Base-by-base conservation (phyloP, 1,284 basidiomycete species). In the Apiotrichum gamsii region DNA sequence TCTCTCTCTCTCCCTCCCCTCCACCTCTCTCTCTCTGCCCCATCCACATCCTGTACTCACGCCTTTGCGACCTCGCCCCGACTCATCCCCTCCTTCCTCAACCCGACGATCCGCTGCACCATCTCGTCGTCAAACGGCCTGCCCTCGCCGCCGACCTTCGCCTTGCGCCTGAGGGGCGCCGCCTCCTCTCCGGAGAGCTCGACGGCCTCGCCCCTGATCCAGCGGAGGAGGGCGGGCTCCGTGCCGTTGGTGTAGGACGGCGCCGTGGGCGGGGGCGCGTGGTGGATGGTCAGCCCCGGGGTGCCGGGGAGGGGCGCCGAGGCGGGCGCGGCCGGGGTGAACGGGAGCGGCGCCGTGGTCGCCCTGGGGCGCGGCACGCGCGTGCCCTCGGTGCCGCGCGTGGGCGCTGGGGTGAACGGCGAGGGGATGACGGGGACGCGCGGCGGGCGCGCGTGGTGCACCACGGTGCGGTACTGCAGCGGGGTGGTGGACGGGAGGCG, bases 401-500 rank as follows among this genome's bases (percentile, higher is more conserved):
- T 51, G 8, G 34, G 11, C 43, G 60, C 53, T 4, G 60, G 57
- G 2, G 47, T 48, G 44, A 64, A 60, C 23, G 67, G 67, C 1
- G 62, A 61, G 6, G 48, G 49, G 19, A 61, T 51, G n/a, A 54
- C 39, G 1, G 67, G 67, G 19, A 60, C 46, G 29, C 67, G 58
- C 5, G 69, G 54, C 4, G 67, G 67, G 42, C 67, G 59, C 16
- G 69, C 69, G 41, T 64, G 58, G 44, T 68, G 65, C 11, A 66
- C 39, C 8, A 68, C 62, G 8, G 55, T 53, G 16, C 64, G 51
- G n/a, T n/a, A n/a, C n/a, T n/a, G n/a, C 19, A 47, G 37, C 35
- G 57, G 43, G 34, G 37, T 16, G 37, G 11, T 19, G 33, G 11
- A 20, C 37, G 32, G 34, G 36, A 18, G 25, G 50, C 30, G 21